Evolutionary conservation across 257 asterid genomes (phyloP).

Genomic region (Nyctanthes arbortristis): DNA sequence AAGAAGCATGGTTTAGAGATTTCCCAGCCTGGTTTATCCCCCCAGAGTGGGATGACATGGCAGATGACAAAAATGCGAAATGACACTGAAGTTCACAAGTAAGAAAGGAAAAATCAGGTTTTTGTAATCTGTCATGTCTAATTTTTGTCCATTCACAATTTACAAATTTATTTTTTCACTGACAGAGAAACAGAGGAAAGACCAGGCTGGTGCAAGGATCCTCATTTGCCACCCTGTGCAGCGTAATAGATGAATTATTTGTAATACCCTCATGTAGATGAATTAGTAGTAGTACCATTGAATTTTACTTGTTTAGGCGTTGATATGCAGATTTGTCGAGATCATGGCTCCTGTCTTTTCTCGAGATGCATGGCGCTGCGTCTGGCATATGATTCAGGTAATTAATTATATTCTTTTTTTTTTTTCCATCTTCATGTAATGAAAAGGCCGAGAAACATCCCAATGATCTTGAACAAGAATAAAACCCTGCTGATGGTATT

Average conservation of each 20-base stretch:
- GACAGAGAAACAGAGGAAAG: conserved; percentile 79
- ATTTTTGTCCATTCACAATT: not conserved
- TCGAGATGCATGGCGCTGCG: conserved; percentile 94
- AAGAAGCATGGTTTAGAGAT: conserved; percentile 76
- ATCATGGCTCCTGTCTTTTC: conserved; percentile 98
- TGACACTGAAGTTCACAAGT: conserved; percentile 89
- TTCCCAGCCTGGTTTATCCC: conserved; percentile 91
- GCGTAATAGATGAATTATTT: conserved; percentile 53
- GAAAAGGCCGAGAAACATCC: not conserved
- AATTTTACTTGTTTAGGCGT: not conserved
- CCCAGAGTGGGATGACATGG: conserved; percentile 90
- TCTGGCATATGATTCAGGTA: conserved; percentile 97
- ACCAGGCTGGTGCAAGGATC: conserved; percentile 84
- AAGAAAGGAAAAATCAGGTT: conserved; percentile 1
- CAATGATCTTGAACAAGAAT: not conserved
- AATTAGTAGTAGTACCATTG: not conserved
- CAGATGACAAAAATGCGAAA: conserved; percentile 75
- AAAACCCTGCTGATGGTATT: not conserved
- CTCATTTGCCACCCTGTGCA: conserved; percentile 96
- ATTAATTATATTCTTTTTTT: conserved; percentile 3
- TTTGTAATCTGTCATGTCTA: not conserved
- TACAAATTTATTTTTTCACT: conserved; percentile 21
- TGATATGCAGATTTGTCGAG: conserved; percentile 74
- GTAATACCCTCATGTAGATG: conserved; percentile 1
- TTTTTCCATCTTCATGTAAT: not conserved